Percentiles rank a stretch among this genome's conserved stretches.
These are phyloP conservation scores for Salicornia ramosissima DNA, from an alignment of 148 eudicot species.

Conservation along the genomic window DNA sequence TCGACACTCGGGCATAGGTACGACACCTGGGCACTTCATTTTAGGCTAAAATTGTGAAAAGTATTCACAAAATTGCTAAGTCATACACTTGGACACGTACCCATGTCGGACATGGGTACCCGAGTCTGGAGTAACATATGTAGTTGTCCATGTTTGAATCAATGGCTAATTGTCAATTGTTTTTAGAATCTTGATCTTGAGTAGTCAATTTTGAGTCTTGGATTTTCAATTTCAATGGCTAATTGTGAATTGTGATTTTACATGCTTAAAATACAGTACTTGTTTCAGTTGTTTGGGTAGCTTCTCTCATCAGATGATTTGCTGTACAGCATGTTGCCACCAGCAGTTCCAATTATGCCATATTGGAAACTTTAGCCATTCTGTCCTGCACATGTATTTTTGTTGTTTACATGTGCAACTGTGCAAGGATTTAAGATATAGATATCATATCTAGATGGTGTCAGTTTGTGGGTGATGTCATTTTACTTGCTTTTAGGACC, in stretches of 20 bases:
- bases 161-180: no score
- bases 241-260: conserved; percentile 15
- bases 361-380: neutral
- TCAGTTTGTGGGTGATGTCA: conserved; percentile 8
- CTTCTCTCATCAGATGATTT: conserved; percentile 22
- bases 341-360: neutral
- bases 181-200: conserved; percentile 17
- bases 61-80: no score
- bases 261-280: neutral
- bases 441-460: neutral
- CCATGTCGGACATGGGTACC: no score
- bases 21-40: no score
- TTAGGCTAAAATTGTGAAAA: no score
- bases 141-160: no score
- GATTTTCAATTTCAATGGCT: conserved; percentile 1
- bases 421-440: neutral
- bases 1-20: no score
- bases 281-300: neutral
- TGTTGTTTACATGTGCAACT: neutral
- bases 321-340: neutral
- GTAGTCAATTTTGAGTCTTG: conserved; percentile 22
- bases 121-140: no score
- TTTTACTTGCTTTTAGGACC: neutral
- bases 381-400: neutral
- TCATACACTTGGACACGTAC: no score